Conservation (phyloP, 2,329 filamentous ascomycete genomes). For the Leptographium flavum region DNA sequence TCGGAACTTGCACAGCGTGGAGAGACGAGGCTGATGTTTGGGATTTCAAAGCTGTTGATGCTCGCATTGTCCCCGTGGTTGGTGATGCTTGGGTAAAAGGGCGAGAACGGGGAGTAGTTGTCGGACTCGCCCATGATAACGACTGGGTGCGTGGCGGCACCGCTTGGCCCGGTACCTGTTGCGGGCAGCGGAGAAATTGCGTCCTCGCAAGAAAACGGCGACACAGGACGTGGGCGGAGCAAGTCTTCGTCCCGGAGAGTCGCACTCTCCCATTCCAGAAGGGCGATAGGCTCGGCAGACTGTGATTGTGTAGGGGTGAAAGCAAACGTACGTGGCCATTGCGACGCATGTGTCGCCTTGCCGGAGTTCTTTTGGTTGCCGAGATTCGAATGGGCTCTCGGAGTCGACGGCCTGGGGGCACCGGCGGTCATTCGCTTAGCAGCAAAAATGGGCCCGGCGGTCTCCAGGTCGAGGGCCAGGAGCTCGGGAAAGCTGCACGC, state of each 20-base stretch:
- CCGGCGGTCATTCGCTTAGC: constrained; percentile 39
- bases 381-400: neutral
- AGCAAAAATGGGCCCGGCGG: constrained; percentile 31
- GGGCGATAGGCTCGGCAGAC: neutral
- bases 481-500: constrained; percentile 38
- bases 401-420: constrained; percentile 17
- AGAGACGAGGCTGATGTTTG: constrained; percentile 6
- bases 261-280: neutral
- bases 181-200: neutral
- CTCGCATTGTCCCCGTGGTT: constrained; percentile 8
- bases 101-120: neutral
- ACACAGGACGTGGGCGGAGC: neutral
- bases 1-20: neutral
- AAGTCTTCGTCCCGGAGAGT: neutral
- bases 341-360: neutral
- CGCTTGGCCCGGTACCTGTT: neutral
- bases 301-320: neutral
- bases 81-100: neutral
- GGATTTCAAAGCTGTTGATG: constrained; percentile 11
- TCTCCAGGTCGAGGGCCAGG: constrained; percentile 38
- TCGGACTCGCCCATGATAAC: neutral
- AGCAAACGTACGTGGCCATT: neutral
- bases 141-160: constrained; percentile 9
- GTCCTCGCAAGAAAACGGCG: neutral
- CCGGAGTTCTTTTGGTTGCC: neutral